These are phyloP conservation scores for Zelonia costaricensis DNA, from an alignment of 208 protist species.

Conservation along the genomic window DNA sequence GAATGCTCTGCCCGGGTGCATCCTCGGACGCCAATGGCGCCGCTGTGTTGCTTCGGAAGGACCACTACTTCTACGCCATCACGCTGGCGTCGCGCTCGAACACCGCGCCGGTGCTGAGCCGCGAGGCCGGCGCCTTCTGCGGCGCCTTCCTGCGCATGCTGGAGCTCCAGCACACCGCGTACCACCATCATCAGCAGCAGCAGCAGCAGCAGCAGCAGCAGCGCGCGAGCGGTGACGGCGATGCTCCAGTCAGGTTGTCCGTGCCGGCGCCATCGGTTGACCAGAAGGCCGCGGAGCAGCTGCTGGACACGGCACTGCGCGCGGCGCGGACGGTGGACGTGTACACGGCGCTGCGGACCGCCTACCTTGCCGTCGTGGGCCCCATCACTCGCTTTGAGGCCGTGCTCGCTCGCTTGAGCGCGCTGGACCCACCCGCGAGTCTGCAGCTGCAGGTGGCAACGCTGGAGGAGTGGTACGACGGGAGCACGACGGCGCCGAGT, in stretches of 20 bases:
- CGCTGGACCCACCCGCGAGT: background rate
- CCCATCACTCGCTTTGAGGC: slow-evolving; percentile 18
- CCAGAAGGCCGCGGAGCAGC: slow-evolving; percentile 38
- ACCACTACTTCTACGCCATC: slow-evolving; percentile 60
- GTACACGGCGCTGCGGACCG: slow-evolving; percentile 47
- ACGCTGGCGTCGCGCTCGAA: slow-evolving; percentile 46
- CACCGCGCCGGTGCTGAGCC: slow-evolving; percentile 45
- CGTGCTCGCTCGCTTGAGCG: slow-evolving; percentile 17
- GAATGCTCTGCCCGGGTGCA: slow-evolving; percentile 4
- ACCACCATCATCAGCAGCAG: no score
- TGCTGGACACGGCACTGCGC: slow-evolving; percentile 31
- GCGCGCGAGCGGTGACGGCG: background rate
- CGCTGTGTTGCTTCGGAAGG: slow-evolving; percentile 24
- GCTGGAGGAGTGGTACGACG: slow-evolving; percentile 23
- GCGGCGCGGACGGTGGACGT: slow-evolving; percentile 28
- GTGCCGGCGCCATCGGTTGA: background rate
- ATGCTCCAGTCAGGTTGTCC: background rate
- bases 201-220: background rate
- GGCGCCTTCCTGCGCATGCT: slow-evolving; percentile 59
- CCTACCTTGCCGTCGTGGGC: slow-evolving; percentile 33
- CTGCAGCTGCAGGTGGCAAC: slow-evolving; percentile 9
- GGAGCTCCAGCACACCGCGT: slow-evolving; percentile 34
- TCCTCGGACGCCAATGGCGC: background rate
- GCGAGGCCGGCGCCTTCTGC: slow-evolving; percentile 61
- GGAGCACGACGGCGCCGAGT: background rate